Base-by-base conservation (phyloP, 2,329 filamentous ascomycete genomes). In the Pseudogymnoascus sp. region DNA sequence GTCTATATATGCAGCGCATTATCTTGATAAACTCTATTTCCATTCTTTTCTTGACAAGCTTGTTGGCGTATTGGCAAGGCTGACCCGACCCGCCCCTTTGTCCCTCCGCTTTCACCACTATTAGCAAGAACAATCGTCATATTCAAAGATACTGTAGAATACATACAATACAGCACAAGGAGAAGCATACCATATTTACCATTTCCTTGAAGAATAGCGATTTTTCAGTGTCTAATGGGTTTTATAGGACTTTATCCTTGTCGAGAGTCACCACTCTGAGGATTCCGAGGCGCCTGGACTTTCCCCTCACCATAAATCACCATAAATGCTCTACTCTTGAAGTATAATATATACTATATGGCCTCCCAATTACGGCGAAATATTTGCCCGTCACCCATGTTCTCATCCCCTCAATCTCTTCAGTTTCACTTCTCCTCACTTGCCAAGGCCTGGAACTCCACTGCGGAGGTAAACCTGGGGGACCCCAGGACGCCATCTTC, bases 361-460 rank as follows among this genome's bases (percentile, higher is more conserved):
- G 28, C n/a, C 5, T 57, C 26, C n/a, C 47, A 57, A 57, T 57
- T 57, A 57, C 47, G 47, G 47, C n/a, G 47, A 33, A 57, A 57
- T 57, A 57, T 31, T 57, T 57, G 28, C 47, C 47, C 47, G 26
- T 33, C 26, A 13, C 47, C 47, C 47, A 13, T 57, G 47, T n/a
- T 31, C 7, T 31, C 28, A 19, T 19, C 47, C n/a, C 31, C 7
- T 57, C 4, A 15, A 50, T 50, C 23, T 23, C 23, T n/a, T 50
- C 44, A 13, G 17, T 57, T 17, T n/a, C 26, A 33, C 47, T 33
- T 57, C 47, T 57, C 47, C 47, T 57, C 47, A 33, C 28, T 57
- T 28, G 47, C 47, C 26, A 57, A 57, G 23, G 9, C 2, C 2
- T 13, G n/a, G 5, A 33, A 28, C 11, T 57, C 26, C 47, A 57